Evolutionary conservation across 768 basidiomycete species (phyloP).

Genomic region (Podaxis mareebaensis): DNA sequence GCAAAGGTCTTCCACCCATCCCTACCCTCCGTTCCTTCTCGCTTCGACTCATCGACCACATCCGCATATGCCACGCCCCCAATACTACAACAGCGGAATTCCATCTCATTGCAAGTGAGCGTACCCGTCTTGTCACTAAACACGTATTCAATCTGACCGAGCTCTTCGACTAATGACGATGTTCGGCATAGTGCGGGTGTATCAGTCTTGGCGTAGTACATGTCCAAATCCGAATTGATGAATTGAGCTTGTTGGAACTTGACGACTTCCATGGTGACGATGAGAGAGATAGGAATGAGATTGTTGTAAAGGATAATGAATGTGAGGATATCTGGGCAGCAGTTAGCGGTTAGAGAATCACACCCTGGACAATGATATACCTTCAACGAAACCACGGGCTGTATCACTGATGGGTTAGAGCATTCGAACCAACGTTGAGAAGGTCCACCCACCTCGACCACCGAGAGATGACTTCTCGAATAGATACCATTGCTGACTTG

Average conservation of each 20-base stretch:
- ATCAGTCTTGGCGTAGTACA: constrained; percentile 95
- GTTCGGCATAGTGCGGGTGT: constrained; percentile 98
- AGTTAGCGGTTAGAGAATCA: constrained; percentile 17
- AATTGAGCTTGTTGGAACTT: constrained; percentile 97
- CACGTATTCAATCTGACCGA: constrained; percentile 96
- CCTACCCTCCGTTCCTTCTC: constrained; percentile 57
- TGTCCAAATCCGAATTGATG: constrained; percentile 97
- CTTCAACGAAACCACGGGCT: constrained; percentile 85
- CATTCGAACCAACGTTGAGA: constrained; percentile 2
- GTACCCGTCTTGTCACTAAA: constrained; percentile 97
- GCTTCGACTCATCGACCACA: constrained; percentile 83
- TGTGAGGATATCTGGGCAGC: constrained; percentile 80
- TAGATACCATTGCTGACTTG: constrained; percentile 89
- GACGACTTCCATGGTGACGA: constrained; percentile 99
- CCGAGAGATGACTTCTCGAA: constrained; percentile 58
- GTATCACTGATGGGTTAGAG: background rate
- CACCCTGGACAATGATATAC: constrained; percentile 32
- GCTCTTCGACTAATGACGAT: constrained; percentile 95
- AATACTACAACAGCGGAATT: constrained; percentile 88
- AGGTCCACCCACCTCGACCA: constrained; percentile 56
- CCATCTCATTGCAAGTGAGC: constrained; percentile 97
- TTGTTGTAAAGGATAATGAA: constrained; percentile 99
- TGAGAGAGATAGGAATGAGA: constrained; percentile 97
- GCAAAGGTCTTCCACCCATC: constrained; percentile 80
- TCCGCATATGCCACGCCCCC: constrained; percentile 90